phyloP scores from a whole-genome alignment of 2,329 filamentous ascomycete species.

The Alternaria dauci region DNA sequence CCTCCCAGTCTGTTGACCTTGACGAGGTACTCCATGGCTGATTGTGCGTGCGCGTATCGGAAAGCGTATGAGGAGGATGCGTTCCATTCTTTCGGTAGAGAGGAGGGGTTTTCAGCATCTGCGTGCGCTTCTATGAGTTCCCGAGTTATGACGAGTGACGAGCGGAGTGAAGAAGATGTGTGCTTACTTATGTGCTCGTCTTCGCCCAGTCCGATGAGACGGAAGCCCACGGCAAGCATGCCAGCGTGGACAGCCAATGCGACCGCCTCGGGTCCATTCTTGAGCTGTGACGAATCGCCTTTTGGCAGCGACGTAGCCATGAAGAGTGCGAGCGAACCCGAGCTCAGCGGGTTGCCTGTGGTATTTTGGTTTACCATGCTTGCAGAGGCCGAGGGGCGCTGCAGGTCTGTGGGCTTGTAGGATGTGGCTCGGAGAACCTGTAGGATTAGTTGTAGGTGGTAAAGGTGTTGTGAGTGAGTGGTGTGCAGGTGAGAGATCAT shows the following conservation, averaged over 20 bases:
- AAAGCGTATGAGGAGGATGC: constrained; percentile 76
- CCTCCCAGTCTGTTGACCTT: constrained; percentile 82
- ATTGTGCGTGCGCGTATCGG: constrained; percentile 85
- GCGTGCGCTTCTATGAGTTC: constrained; percentile 63
- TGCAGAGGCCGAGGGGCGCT: neutral
- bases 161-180: neutral
- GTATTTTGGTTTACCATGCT: constrained; percentile 42
- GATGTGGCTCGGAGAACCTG: neutral
- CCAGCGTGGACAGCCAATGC: constrained; percentile 85
- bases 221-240: constrained; percentile 81
- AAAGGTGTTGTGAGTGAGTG: neutral
- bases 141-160: constrained; percentile 31
- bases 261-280: constrained; percentile 80
- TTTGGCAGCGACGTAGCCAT: constrained; percentile 57
- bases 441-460: neutral
- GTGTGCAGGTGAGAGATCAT: neutral
- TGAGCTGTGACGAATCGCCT: constrained; percentile 57
- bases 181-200: constrained; percentile 74
- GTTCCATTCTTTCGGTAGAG: constrained; percentile 84
- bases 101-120: constrained; percentile 62
- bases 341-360: constrained; percentile 55
- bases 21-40: constrained; percentile 82
- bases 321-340: constrained; percentile 52
- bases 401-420: neutral
- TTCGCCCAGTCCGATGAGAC: constrained; percentile 83